Conservation (phyloP, 768 basidiomycete genomes). For the Hypsizygus marmoreus region DNA sequence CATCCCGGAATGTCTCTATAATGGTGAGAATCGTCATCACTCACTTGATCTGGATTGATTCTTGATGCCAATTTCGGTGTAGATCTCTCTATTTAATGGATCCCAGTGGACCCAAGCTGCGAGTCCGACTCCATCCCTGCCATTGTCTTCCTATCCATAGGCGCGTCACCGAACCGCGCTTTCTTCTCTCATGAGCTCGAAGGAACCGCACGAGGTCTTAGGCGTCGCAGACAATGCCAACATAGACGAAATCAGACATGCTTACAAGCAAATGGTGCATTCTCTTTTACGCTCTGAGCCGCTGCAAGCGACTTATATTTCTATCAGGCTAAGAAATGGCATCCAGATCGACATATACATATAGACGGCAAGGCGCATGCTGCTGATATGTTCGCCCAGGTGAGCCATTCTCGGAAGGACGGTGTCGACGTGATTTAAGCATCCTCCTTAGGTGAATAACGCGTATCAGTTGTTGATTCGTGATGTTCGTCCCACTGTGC, state of each 20-base stretch:
- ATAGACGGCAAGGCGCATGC: constrained; percentile 52
- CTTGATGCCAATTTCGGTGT: constrained; percentile 5
- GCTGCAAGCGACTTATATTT: constrained; percentile 14
- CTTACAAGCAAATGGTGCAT: constrained; percentile 62
- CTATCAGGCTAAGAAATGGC: constrained; percentile 63
- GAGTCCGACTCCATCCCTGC: not conserved
- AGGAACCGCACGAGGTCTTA: constrained; percentile 43
- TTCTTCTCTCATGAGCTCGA: constrained; percentile 40
- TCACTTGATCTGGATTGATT: constrained; percentile 13
- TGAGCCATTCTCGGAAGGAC: constrained; percentile 26
- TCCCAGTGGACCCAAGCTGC: constrained; percentile 2
- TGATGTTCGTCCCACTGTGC: constrained; percentile 27
- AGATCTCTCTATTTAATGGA: constrained; percentile 10
- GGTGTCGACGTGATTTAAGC: constrained; percentile 5
- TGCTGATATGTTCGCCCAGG: constrained; percentile 60
- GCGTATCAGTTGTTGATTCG: constrained; percentile 59
- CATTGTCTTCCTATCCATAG: constrained; percentile 1
- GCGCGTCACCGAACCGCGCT: constrained; percentile 12
- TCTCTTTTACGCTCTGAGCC: constrained; percentile 20
- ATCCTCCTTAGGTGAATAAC: constrained; percentile 44
- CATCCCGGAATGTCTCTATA: constrained; percentile 14
- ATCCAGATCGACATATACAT: constrained; percentile 66
- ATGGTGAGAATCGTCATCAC: constrained; percentile 3
- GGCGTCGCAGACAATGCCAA: constrained; percentile 47
- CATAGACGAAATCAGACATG: constrained; percentile 41